A percentile compares a stretch with the other conserved stretches of the same genome.
phyloP scores from a whole-genome alignment of 2,329 filamentous ascomycete genomes.

The Amauroascus verrucosus region DNA sequence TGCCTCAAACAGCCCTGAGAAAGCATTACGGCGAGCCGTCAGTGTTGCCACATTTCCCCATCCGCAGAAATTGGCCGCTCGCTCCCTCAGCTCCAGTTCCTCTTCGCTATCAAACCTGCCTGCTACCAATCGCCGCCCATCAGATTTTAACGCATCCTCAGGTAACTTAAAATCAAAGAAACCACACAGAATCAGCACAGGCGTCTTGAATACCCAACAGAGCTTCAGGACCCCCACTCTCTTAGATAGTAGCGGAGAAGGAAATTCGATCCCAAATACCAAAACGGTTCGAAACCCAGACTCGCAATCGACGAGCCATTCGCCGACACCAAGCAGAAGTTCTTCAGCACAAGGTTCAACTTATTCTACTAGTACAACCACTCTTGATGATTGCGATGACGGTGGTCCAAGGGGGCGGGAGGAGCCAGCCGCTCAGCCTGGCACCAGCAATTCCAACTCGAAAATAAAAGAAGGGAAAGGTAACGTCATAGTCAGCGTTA shows the following conservation, averaged over 20 bases:
- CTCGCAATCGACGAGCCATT: slow-evolving; percentile 64
- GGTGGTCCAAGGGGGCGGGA: slow-evolving; percentile 27
- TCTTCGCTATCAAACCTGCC: slow-evolving; percentile 16
- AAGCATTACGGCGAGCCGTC: slow-evolving; percentile 70
- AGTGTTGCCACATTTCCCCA: slow-evolving; percentile 93
- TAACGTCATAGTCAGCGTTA: slow-evolving; percentile 90
- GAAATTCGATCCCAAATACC: slow-evolving; percentile 57
- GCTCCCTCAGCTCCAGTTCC: slow-evolving; percentile 40
- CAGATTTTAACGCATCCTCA: slow-evolving; percentile 39
- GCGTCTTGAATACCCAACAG: slow-evolving; percentile 42
- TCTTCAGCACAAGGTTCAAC: slow-evolving; percentile 79
- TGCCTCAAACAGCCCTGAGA: slow-evolving; percentile 45
- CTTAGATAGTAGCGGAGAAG: slow-evolving; percentile 67
- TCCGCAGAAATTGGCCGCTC: slow-evolving; percentile 59
- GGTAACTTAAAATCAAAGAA: slow-evolving; percentile 42
- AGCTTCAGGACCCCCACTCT: slow-evolving; percentile 56
- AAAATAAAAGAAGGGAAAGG: slow-evolving; percentile 65
- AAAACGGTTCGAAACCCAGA: slow-evolving; percentile 59
- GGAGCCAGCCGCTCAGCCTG: slow-evolving; percentile 7
- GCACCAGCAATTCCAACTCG: slow-evolving; percentile 21
- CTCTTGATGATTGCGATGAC: slow-evolving; percentile 69
- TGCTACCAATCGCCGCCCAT: slow-evolving; percentile 17
- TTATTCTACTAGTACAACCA: slow-evolving; percentile 81
- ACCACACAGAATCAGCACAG: slow-evolving; percentile 46
- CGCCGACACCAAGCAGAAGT: slow-evolving; percentile 76